Percentiles rank a stretch among this genome's conserved stretches.
Conservation (phyloP, 345 rosid species). For the Dimocarpus longan region DNA sequence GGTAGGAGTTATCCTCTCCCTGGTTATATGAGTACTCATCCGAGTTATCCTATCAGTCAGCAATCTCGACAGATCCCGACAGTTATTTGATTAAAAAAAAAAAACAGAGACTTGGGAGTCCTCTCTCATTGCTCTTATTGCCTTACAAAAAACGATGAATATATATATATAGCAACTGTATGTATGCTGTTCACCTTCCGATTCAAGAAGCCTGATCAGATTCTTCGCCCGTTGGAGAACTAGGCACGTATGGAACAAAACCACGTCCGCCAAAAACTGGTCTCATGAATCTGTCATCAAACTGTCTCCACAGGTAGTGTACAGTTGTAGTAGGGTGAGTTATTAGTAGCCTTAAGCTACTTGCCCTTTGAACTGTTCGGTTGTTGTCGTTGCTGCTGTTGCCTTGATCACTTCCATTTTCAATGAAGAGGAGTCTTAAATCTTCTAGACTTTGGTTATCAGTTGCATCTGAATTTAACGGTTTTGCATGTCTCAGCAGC, state of each 20-base stretch:
- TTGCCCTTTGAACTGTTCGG: slow-evolving; percentile 21
- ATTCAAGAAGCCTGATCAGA: slow-evolving; percentile 34
- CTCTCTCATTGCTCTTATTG: neutral
- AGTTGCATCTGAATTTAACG: slow-evolving; percentile 40
- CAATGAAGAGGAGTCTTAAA: slow-evolving; percentile 47
- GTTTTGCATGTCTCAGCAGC: slow-evolving; percentile 41
- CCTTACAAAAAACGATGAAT: neutral
- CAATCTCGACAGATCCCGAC: no score
- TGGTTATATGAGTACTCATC: no score
- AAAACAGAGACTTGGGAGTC: neutral
- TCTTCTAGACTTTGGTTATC: slow-evolving; percentile 61
- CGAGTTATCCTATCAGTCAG: no score
- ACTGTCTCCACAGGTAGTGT: slow-evolving; percentile 67
- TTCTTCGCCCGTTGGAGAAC: slow-evolving; percentile 48
- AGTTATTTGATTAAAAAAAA: no score
- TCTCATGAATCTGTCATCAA: slow-evolving; percentile 70
- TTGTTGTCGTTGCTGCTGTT: slow-evolving; percentile 16
- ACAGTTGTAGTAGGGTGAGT: slow-evolving; percentile 53
- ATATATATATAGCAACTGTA: neutral
- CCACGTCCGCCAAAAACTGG: slow-evolving; percentile 78
- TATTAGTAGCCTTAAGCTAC: slow-evolving; percentile 50
- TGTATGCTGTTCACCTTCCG: neutral
- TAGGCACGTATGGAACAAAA: slow-evolving; percentile 54
- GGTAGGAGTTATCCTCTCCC: no score
- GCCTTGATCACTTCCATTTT: slow-evolving; percentile 40